These are phyloP conservation scores for Cyclocybe aegerita DNA, from an alignment of 768 basidiomycete species.

Conservation along the genomic window DNA sequence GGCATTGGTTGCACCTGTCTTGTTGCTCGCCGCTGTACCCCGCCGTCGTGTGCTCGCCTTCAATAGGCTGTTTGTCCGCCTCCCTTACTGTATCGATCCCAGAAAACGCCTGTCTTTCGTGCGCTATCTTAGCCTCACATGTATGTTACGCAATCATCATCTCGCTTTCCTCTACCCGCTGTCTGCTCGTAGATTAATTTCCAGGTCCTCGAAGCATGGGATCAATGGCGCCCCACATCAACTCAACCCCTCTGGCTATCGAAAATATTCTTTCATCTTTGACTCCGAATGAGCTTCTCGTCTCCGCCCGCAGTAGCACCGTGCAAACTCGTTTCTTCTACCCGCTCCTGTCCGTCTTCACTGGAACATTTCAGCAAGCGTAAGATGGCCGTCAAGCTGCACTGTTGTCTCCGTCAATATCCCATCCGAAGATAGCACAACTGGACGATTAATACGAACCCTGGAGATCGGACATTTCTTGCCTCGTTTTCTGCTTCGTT, in stretches of 20 bases:
- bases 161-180: too few relatives aligned
- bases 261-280: too few relatives aligned
- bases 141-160: too few relatives aligned
- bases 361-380: not conserved
- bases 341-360: not conserved
- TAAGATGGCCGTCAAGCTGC: not conserved
- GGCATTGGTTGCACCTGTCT: not conserved
- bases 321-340: not conserved
- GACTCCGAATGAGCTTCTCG: too few relatives aligned
- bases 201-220: too few relatives aligned
- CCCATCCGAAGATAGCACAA: not conserved
- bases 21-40: not conserved
- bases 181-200: too few relatives aligned
- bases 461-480: not conserved
- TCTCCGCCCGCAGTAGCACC: not conserved
- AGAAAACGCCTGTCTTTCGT: too few relatives aligned
- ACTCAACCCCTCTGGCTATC: too few relatives aligned
- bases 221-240: too few relatives aligned
- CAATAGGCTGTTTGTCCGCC: too few relatives aligned
- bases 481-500: not conserved
- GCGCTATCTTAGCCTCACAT: too few relatives aligned
- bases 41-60: not conserved
- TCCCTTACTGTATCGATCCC: too few relatives aligned
- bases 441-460: not conserved
- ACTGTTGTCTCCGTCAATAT: not conserved